These are phyloP conservation scores for Boletales sp. DNA, from an alignment of 768 basidiomycete genomes.

Conservation along the genomic window DNA sequence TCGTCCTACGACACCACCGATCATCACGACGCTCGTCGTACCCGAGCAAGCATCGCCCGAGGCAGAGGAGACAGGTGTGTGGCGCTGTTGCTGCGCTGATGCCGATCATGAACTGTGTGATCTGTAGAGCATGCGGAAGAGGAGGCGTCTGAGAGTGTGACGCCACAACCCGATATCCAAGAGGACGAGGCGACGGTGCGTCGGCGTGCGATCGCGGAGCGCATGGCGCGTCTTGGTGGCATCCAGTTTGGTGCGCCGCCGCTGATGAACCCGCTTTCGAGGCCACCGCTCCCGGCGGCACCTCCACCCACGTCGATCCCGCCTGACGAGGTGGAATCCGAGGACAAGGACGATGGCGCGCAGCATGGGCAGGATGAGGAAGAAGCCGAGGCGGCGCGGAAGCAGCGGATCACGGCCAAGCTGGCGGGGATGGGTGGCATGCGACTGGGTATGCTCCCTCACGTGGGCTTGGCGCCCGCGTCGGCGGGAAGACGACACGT, in stretches of 20 bases:
- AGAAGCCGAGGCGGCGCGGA: constrained; percentile 57
- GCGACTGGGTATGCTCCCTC: constrained; percentile 53
- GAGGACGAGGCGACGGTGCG: constrained; percentile 50
- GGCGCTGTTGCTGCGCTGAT: too few species aligned
- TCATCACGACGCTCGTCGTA: constrained; percentile 18
- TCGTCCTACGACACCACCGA: constrained; percentile 19
- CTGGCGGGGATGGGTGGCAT: constrained; percentile 55
- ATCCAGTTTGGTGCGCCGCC: constrained; percentile 77
- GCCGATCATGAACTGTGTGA: too few species aligned
- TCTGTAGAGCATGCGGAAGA: constrained; percentile 7
- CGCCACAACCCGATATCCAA: constrained; percentile 14
- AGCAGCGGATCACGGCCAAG: constrained; percentile 51
- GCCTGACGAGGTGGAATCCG: constrained; percentile 20
- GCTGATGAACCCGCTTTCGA: constrained; percentile 31
- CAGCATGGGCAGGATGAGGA: constrained; percentile 31
- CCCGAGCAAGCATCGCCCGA: constrained; percentile 8
- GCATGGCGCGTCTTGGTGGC: constrained; percentile 92
- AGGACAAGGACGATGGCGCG: constrained; percentile 12
- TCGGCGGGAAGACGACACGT: constrained; percentile 13
- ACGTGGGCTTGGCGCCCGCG: constrained; percentile 12
- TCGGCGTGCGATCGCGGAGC: constrained; percentile 77
- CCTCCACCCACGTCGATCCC: constrained; percentile 36
- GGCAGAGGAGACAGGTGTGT: constrained; percentile 9
- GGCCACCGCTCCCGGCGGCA: constrained; percentile 35
- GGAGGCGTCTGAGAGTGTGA: constrained; percentile 4